Conservation (phyloP, 306 rosid species). For the Begonia masoniana region DNA sequence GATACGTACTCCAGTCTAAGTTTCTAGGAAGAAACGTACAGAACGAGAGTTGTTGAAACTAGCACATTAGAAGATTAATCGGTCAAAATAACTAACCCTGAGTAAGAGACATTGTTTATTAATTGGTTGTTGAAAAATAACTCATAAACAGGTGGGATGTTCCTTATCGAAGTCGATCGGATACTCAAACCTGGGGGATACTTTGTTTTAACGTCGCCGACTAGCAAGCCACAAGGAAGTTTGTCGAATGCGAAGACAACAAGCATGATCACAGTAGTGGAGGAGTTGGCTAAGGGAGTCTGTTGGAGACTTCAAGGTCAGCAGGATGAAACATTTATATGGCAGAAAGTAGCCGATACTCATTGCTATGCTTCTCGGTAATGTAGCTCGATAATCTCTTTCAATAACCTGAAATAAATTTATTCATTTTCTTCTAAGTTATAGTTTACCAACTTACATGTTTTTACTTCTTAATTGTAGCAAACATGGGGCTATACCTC, state of each 20-base stretch:
- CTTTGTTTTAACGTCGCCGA: constrained; percentile 79
- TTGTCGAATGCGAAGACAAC: constrained; percentile 34
- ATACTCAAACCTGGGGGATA: constrained; percentile 98
- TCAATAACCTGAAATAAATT: constrained; percentile 3
- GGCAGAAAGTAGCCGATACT: constrained; percentile 81
- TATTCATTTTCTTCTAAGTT: background rate
- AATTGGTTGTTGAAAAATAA: background rate
- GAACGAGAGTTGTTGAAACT: no score
- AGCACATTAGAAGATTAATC: no score
- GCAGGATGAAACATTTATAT: constrained; percentile 77
- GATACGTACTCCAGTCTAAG: no score
- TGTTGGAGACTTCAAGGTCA: constrained; percentile 94
- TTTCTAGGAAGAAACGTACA: no score
- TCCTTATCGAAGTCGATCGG: constrained; percentile 86
- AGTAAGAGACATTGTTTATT: no score
- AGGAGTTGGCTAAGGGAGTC: constrained; percentile 52
- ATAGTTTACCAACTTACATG: background rate
- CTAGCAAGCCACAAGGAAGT: constrained; percentile 49
- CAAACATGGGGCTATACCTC: constrained; percentile 42
- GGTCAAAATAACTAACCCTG: no score
- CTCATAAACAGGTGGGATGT: constrained; percentile 49
- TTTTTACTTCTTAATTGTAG: constrained; percentile 25
- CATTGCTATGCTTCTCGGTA: constrained; percentile 58
- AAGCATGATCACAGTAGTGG: constrained; percentile 42
- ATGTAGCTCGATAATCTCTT: background rate